Conservation (phyloP, 768 basidiomycete species). For the Amanita inopinata region DNA sequence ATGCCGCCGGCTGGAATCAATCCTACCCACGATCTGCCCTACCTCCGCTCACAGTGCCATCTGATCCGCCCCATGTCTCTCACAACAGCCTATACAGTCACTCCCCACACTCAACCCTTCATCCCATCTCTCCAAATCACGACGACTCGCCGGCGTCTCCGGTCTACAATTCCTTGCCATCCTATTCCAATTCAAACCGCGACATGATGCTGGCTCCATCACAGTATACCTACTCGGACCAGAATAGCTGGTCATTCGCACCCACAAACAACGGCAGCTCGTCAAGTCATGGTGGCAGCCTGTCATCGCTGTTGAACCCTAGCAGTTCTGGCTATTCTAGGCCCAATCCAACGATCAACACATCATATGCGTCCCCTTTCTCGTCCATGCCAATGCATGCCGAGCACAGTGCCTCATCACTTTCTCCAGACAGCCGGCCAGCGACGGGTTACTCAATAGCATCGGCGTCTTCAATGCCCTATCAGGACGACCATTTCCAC, state of each 20-base stretch:
- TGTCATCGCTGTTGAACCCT: conserved; percentile 75
- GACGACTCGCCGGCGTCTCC: conserved; percentile 56
- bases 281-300: conserved; percentile 59
- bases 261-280: conserved; percentile 36
- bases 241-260: conserved; percentile 44
- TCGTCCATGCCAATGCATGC: conserved; percentile 59
- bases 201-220: conserved; percentile 38
- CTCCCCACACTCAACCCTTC: conserved; percentile 44
- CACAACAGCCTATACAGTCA: conserved; percentile 52
- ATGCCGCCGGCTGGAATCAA: conserved; percentile 48
- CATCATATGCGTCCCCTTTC: conserved; percentile 63
- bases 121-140: conserved; percentile 51
- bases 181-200: conserved; percentile 32
- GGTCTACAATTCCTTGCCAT: conserved; percentile 31
- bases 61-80: conserved; percentile 54
- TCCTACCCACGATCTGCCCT: conserved; percentile 54
- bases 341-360: conserved; percentile 62
- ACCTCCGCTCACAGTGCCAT: conserved; percentile 78
- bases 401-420: conserved; percentile 59
- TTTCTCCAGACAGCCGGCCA: conserved; percentile 80
- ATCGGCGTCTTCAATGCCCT: conserved; percentile 67
- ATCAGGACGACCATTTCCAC: conserved; percentile 46
- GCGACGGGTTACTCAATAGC: conserved; percentile 82
- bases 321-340: conserved; percentile 46
- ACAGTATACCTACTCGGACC: conserved; percentile 57